These are phyloP conservation scores for Lippia alba DNA, from an alignment of 305 asterid genomes.

Conservation along the genomic window DNA sequence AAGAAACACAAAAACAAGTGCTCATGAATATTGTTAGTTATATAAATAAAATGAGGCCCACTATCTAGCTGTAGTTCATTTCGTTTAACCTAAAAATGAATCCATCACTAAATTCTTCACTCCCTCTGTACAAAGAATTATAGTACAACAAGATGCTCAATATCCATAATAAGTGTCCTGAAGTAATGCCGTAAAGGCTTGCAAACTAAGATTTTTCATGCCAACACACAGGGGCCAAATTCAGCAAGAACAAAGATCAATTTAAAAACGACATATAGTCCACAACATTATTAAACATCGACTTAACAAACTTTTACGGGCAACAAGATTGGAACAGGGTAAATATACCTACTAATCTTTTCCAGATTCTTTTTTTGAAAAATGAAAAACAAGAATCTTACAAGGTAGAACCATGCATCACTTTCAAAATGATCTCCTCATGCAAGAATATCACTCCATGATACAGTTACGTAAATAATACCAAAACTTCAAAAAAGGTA, in stretches of 20 bases:
- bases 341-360: constrained; percentile 16
- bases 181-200: constrained; percentile 16
- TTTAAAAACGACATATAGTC: constrained; percentile 12
- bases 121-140: constrained; percentile 27
- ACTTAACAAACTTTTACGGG: constrained; percentile 18
- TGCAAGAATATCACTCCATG: constrained; percentile 1
- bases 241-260: neutral
- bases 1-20: neutral
- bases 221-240: constrained; percentile 10
- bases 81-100: constrained; percentile 9
- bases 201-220: neutral
- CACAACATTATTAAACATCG: constrained; percentile 20
- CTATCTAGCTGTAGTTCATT: neutral
- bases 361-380: constrained; percentile 1
- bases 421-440: constrained; percentile 15
- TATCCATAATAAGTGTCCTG: constrained; percentile 25
- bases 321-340: constrained; percentile 18
- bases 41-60: constrained; percentile 17
- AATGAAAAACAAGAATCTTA: constrained; percentile 14
- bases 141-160: constrained; percentile 7
- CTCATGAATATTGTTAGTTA: constrained; percentile 6
- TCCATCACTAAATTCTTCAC: constrained; percentile 5
- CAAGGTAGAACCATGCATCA: constrained; percentile 16
- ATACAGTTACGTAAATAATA: constrained; percentile 1
- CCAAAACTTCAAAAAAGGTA: constrained; percentile 9